Evolutionary conservation across 495 filamentous ascomycete species (phyloP).

Genomic region (Neurospora sublineolata): DNA sequence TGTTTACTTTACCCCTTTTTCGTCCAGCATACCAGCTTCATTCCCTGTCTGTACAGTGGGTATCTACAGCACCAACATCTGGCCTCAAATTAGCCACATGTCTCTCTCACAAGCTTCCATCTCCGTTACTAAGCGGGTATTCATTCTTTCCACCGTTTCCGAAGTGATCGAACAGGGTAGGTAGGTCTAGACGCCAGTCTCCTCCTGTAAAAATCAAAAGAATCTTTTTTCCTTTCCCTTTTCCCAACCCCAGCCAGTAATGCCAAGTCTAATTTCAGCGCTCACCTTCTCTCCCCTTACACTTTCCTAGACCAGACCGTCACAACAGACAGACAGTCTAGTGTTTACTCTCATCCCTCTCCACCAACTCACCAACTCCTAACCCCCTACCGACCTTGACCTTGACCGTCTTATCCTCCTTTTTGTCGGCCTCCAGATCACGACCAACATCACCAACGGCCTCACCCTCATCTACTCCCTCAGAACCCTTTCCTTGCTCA

Average conservation of each 20-base stretch:
- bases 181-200: too few relatives aligned
- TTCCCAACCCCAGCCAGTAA: too few relatives aligned
- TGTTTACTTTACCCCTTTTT: not conserved
- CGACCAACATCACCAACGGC: slow-evolving; percentile 33
- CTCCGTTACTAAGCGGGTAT: too few relatives aligned
- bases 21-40: too few relatives aligned
- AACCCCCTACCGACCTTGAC: slow-evolving; percentile 73
- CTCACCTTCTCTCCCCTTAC: not conserved
- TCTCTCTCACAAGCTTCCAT: too few relatives aligned
- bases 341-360: slow-evolving; percentile 58
- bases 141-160: too few relatives aligned
- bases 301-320: not conserved
- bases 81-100: too few relatives aligned
- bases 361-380: slow-evolving; percentile 76
- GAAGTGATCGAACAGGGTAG: too few relatives aligned
- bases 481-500: not conserved
- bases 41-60: too few relatives aligned
- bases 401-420: slow-evolving; percentile 32
- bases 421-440: slow-evolving; percentile 20
- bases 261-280: not conserved
- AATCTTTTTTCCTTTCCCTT: too few relatives aligned
- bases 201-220: too few relatives aligned
- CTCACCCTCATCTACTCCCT: slow-evolving; percentile 34
- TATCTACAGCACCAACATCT: too few relatives aligned
- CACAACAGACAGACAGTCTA: slow-evolving; percentile 5